Base-by-base conservation (phyloP, 768 basidiomycete genomes). In the Fibroporia radiculosa region DNA sequence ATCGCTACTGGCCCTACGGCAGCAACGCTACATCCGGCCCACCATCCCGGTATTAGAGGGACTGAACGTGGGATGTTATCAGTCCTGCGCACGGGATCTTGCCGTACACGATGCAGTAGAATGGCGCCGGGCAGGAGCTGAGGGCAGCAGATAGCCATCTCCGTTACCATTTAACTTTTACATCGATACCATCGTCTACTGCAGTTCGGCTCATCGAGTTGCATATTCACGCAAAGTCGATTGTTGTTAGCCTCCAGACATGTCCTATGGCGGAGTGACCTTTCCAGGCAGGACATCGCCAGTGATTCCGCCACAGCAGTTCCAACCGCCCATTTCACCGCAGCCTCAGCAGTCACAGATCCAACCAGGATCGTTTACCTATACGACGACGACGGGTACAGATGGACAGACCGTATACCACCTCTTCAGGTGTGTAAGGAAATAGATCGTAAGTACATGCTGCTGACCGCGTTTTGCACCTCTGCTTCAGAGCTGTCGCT, bases 401-500 rank as follows among this genome's bases (percentile, higher is more conserved):
- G 79, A 87, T 65, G 86, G 86, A 14, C 68, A 71, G 49, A 44
- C 75, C 24, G 57, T 72, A 43, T 89, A 89, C 58, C 81, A 87
- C 56, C 73, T 78, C 11, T 89, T 86, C 76, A 87, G 69, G 85
- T 84, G 55, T 50, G 78, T 64, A 26, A 20, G 19, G 20, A 22
- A 38, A 35, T 40, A 34, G 48, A 44, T 53, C 45, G 13, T 38
- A 29, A 25, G 40, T 44, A n/a, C n/a, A n/a, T n/a, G n/a, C n/a
- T n/a, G 48, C 34, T 32, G 34, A 16, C 48, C 40, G 55, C 47
- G 56, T 44, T 45, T 45, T 46, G 53, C 49, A n/a, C 48, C 40
- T 33, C 31, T n/a, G n/a, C 56, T 52, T 28, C 47, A 87, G 84
- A 66, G 84, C 84, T 44, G 80, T 85, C 31, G 62, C 80, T 46